Base-by-base conservation (phyloP, 805 yeast species). In the Yamadazyma tumulicola region DNA sequence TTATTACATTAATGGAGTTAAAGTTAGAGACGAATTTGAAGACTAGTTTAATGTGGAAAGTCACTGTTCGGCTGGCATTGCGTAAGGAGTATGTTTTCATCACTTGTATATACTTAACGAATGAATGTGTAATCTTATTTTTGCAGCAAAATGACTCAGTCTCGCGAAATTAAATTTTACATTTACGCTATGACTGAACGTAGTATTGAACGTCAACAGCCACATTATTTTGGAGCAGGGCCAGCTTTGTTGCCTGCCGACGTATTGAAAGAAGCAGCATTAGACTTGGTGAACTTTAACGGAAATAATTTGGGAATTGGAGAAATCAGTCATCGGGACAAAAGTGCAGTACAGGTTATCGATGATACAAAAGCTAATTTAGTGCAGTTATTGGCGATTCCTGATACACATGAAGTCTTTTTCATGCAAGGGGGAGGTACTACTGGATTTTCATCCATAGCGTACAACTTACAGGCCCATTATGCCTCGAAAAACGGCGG, bases 401-500 rank as follows among this genome's bases (percentile, higher is more conserved):
- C 97, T 20, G 95, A 85, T 41, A 82, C 95, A 20, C 95, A 93
- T 57, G 97, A 88, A 59, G 91, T 91, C 2, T 81, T 93, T 57
- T 93, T 91, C 65, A 61, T 91, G 64, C 99, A 93, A 67, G 97
- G 98, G 46, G 98, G 99, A 43, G 98, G 97, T 41, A 91, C 97
- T 34, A 83, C 88, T 19, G 97, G 96, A 5, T 93, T 93, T 49
- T 85, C 97, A 3, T 79, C 96, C 4, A 72, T 86, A 31, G 87
- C 86, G 8, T 78, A 89, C 49, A 91, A 89, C 57, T 57, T 93
- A 60, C 57, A 83, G 41, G 95, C 96, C 17, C 69, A 82, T 14
- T 77, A 75, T 59, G 83, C 82, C 29, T 38, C 45, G 14, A 77
- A 77, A 46, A 79, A 72, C 53, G 75, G 82, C 13, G 93, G 91